Evolutionary conservation across 2,329 filamentous ascomycete genomes (phyloP), one percentile per base, ranked within the genome.

Genomic region (Xylaria sp.): DNA sequence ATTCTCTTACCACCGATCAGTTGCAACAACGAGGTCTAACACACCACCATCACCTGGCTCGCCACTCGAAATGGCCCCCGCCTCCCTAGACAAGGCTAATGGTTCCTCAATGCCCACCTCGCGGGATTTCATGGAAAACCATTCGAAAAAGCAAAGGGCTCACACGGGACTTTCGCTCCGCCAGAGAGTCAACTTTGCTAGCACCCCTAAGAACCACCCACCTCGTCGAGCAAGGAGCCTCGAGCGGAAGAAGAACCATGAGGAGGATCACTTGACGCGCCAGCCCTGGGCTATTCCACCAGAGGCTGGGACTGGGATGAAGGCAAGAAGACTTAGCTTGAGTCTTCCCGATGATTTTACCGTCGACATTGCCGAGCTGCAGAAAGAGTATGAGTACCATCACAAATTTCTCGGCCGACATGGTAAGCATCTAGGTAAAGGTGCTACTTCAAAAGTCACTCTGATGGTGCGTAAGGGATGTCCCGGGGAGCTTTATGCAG

Each of bases 381-480:
- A 88, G 68, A 84, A 85, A 55, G 92, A 94, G 73, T 95, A 89
- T 73, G 89, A 90, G 69, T 91, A 90, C 71, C 85, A 88, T 71
- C 90, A 89, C 79, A 89, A 92, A 72, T 82, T 95, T 60, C 84
- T 92, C 36, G 91, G 92, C 8, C 89, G 89, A 50, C 88, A 92
- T 74, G 90, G 91, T 47, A 93, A 92, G 80, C 87, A 90, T 69
- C 83, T 97, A 6, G 94, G 93, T 69, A 93, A 92, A 79, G 94
- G 94, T 50, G 92, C 92, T 11, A 94, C 92, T 5, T 93, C 93
- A 51, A 91, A 92, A 73, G 93, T 97, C 27, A 92, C 89, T 39
- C 85, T 95, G 68, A 96, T 97, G 92, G 85, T 85, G 65, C 87
- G 90, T 70, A 93, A 91, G 78, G 90, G 89, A 36, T 86, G 82